Evolutionary conservation across 495 filamentous ascomycete species (phyloP), one percentile per base, ranked within the genome.

Genomic region (Aspergillus nidulans): DNA sequence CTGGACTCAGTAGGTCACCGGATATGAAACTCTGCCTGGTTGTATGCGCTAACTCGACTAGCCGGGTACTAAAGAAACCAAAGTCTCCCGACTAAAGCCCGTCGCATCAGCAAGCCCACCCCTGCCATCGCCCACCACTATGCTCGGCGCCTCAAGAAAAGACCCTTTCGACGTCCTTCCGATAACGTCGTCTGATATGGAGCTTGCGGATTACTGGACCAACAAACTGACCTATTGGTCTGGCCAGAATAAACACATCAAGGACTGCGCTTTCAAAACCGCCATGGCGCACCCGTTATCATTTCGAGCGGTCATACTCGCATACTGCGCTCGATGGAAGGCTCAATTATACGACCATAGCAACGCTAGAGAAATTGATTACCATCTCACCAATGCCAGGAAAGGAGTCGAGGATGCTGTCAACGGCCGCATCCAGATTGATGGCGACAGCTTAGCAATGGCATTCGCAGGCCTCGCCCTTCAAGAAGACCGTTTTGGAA

Each of bases 211-310:
- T 42, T 66, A 66, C 44, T 77, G 71, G 71, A 61, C 62, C 6
- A 66, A 54, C 57, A 65, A 67, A 32, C 62, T 76, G 53, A 63
- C 65, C 0, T 77, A 77, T 53, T 77, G 74, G 74, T 77, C 74
- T 7, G 74, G 74, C 0, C 69, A 73, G 45, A 76, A 76, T 49
- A 47, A 52, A 32, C 62, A 70, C 24, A 39, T 76, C 1, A 77
- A 77, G 52, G 60, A 70, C 18, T 65, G 63, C 20, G 64, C 72
- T 7, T 76, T 73, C 45, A 65, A 63, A 23, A 63, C 61, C 7
- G 67, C 72, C 25, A 70, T 71, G 66, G 49, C 52, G 32, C 63
- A 76, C 58, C 72, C 68, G 2, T 54, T 72, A 12, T 49, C 68
- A 1, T 77, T 77, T 51, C 66, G 72, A 39, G 63, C 70, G 19